These are phyloP conservation scores for Globisporangium rhizosaccharum DNA, from an alignment of 352 stramenopile genomes.

Conservation along the genomic window DNA sequence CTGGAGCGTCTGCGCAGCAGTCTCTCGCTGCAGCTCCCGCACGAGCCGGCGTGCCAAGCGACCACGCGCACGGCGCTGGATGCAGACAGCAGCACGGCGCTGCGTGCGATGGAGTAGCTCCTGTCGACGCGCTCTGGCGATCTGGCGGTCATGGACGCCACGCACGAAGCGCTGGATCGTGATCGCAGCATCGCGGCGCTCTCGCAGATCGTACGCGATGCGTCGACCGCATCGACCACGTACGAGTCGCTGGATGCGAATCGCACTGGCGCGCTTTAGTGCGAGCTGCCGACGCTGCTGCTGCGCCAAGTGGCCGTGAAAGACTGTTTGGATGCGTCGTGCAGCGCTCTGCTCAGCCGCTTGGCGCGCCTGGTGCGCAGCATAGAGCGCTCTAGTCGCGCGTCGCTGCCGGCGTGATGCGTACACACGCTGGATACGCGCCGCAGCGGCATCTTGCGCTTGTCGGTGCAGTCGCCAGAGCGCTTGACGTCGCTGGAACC, in stretches of 20 bases:
- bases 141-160: conserved; percentile 14
- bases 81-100: conserved; percentile 20
- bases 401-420: conserved; percentile 25
- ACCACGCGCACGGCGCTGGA: conserved; percentile 35
- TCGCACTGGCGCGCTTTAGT: conserved; percentile 19
- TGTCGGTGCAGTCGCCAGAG: conserved; percentile 17
- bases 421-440: conserved; percentile 36
- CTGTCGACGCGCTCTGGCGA: conserved; percentile 12
- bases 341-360: conserved; percentile 16
- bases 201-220: conserved; percentile 4
- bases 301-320: conserved; percentile 26
- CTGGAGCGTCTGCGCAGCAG: conserved; percentile 25
- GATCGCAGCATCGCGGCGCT: conserved; percentile 20
- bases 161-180: conserved; percentile 35
- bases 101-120: conserved; percentile 13
- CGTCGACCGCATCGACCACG: conserved; percentile 18
- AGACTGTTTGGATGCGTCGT: conserved; percentile 24
- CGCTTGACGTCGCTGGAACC: conserved; percentile 35
- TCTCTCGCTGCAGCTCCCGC: conserved; percentile 9
- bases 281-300: conserved; percentile 7
- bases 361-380: conserved; percentile 19
- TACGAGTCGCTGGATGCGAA: conserved; percentile 33
- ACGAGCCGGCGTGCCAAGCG: conserved; percentile 20
- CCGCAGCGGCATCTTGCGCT: conserved; percentile 19
- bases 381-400: conserved; percentile 26